phyloP scores from a whole-genome alignment of 345 rosid species.

The Dimocarpus longan region DNA sequence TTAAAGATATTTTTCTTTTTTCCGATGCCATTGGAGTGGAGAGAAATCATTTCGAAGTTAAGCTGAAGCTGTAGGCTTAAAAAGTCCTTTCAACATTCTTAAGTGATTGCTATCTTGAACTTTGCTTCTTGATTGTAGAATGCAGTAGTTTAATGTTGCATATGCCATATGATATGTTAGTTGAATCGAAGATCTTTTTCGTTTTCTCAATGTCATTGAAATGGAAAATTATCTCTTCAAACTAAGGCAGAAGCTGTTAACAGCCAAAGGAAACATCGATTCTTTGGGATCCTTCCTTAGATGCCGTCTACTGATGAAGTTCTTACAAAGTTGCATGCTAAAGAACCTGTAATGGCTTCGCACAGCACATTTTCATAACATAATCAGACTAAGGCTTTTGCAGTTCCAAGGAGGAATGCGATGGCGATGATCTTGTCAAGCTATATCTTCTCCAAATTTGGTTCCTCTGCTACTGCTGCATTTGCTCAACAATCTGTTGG shows the following conservation, averaged over 20 bases:
- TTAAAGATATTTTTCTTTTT: too few relatives aligned
- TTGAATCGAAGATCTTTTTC: too few relatives aligned
- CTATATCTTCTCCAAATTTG: constrained; percentile 43
- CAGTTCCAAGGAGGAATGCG: constrained; percentile 77
- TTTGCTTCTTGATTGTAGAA: too few relatives aligned
- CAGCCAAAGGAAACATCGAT: background rate
- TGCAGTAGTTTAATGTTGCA: background rate
- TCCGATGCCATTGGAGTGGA: too few relatives aligned
- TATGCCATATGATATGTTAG: background rate
- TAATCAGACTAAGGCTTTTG: constrained; percentile 74
- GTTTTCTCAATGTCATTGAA: background rate
- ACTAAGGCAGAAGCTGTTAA: background rate
- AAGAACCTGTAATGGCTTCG: constrained; percentile 23
- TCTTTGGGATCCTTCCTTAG: too few relatives aligned
- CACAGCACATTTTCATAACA: constrained; percentile 35
- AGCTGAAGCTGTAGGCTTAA: too few relatives aligned
- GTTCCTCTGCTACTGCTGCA: constrained; percentile 26
- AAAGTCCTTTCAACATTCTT: too few relatives aligned
- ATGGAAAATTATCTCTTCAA: background rate
- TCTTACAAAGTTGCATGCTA: background rate
- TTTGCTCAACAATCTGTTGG: constrained; percentile 50
- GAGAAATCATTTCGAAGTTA: too few relatives aligned
- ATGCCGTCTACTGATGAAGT: background rate
- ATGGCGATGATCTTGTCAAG: constrained; percentile 62
- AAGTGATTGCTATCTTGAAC: too few relatives aligned